Percentiles rank a stretch among this genome's conserved stretches.
Evolutionary conservation across 495 filamentous ascomycete genomes (phyloP).

Genomic region (Venustampulla echinocandica): DNA sequence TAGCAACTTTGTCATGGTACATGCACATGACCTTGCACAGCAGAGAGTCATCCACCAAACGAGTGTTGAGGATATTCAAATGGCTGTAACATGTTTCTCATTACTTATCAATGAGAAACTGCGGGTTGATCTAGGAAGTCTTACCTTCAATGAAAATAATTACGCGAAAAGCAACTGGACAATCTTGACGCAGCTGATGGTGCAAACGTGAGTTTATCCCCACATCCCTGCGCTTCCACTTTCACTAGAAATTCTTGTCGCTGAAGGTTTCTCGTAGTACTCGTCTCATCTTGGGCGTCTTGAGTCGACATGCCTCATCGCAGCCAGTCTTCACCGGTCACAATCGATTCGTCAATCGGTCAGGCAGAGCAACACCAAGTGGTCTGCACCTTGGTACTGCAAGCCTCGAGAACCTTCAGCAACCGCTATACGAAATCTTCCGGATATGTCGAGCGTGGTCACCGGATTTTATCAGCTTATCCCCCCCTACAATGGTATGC

Average conservation of each 20-base stretch:
- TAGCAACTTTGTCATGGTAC: neutral
- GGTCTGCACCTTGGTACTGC: too few species aligned
- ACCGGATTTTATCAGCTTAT: neutral
- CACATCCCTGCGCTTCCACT: too few species aligned
- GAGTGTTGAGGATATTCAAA: neutral
- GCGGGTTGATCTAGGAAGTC: neutral
- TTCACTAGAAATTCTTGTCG: neutral
- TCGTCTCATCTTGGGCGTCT: neutral
- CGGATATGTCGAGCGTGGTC: neutral
- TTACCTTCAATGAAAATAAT: neutral
- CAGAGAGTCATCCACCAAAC: neutral
- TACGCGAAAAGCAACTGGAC: slow-evolving; percentile 4
- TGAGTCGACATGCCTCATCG: neutral
- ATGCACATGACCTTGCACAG: neutral
- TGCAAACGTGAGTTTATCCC: neutral
- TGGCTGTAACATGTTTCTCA: slow-evolving; percentile 1
- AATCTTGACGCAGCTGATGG: neutral
- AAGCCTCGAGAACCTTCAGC: neutral
- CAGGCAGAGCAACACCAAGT: neutral
- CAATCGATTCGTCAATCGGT: neutral
- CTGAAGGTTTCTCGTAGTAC: neutral
- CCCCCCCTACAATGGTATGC: neutral
- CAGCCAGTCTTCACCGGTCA: neutral
- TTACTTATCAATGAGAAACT: slow-evolving; percentile 2
- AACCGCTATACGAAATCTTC: neutral